Evolutionary conservation across 2,329 filamentous ascomycete species (phyloP).

Genomic region (Stylonectria norvegica): DNA sequence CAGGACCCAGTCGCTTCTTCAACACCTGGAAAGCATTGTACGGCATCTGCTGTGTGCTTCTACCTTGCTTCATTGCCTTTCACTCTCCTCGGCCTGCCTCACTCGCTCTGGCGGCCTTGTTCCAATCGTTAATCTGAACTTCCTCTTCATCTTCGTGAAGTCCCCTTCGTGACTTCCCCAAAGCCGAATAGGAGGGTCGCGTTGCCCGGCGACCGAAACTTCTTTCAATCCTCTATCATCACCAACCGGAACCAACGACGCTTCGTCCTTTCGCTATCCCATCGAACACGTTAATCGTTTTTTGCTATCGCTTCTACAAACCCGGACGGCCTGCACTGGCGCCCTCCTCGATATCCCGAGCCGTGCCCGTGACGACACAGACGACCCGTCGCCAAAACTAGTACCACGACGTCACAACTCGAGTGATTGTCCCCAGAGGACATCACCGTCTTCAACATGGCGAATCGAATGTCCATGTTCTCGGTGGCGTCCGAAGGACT

Average conservation of each 20-base stretch:
- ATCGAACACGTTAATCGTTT: conserved; percentile 12
- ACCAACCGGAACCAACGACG: conserved; percentile 5
- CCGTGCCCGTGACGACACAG: conserved; percentile 11
- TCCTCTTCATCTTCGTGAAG: conserved; percentile 18
- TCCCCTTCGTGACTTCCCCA: conserved; percentile 5
- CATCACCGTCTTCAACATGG: conserved; percentile 45
- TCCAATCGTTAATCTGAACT: conserved; percentile 36
- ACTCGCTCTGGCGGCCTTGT: conserved; percentile 56
- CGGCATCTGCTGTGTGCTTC: conserved; percentile 17
- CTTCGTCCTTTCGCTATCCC: conserved; percentile 16
- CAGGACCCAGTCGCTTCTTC: conserved; percentile 26
- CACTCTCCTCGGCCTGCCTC: conserved; percentile 41
- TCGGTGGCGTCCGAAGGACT: conserved; percentile 63
- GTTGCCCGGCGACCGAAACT: conserved; percentile 29
- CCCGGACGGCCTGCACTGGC: conserved; percentile 4
- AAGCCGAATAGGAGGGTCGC: conserved; percentile 28
- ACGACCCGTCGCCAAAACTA: conserved; percentile 11
- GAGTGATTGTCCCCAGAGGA: conserved; percentile 41
- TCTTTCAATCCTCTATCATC: conserved; percentile 14
- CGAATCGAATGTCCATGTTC: conserved; percentile 66
- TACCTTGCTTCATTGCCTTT: conserved; percentile 17
- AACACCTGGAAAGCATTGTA: conserved; percentile 22
- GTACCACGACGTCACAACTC: conserved; percentile 13
- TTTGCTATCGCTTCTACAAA: conserved; percentile 3
- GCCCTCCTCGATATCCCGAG: conserved; percentile 9